A percentile compares a stretch with the other conserved stretches of the same genome.
These are phyloP conservation scores for Colletotrichum somersetense DNA, from an alignment of 2,329 filamentous ascomycete species.

Conservation along the genomic window DNA sequence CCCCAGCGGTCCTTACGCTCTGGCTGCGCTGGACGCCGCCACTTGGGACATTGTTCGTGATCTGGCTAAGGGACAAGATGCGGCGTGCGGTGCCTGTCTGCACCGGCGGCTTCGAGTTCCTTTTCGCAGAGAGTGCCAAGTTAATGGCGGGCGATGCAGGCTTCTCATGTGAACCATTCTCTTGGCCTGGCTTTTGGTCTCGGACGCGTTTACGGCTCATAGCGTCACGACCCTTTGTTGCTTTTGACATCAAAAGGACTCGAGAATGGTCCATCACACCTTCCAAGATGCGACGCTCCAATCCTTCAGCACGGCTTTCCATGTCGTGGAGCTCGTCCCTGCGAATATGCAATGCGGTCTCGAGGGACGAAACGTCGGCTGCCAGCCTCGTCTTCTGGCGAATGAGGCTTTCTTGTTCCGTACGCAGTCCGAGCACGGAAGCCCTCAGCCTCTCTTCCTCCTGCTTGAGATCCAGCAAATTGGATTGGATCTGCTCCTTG, in stretches of 20 bases:
- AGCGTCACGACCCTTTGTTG: slow-evolving; percentile 63
- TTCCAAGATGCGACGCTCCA: slow-evolving; percentile 93
- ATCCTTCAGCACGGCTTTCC: slow-evolving; percentile 86
- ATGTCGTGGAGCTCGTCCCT: slow-evolving; percentile 92
- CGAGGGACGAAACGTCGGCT: slow-evolving; percentile 89
- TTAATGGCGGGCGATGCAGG: slow-evolving; percentile 56
- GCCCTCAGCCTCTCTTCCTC: slow-evolving; percentile 68
- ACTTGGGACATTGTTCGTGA: slow-evolving; percentile 78
- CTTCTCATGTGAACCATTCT: slow-evolving; percentile 43
- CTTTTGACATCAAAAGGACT: slow-evolving; percentile 83
- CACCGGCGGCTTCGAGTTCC: slow-evolving; percentile 60
- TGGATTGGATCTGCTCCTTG: slow-evolving; percentile 71
- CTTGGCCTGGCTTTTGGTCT: slow-evolving; percentile 57
- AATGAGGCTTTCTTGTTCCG: slow-evolving; percentile 80
- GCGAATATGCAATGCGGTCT: slow-evolving; percentile 89
- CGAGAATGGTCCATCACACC: slow-evolving; percentile 97
- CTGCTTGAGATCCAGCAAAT: slow-evolving; percentile 62
- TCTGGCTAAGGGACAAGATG: slow-evolving; percentile 92
- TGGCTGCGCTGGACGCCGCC: slow-evolving; percentile 81
- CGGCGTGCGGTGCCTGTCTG: slow-evolving; percentile 74
- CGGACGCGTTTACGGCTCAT: slow-evolving; percentile 71
- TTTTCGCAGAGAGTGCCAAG: slow-evolving; percentile 67
- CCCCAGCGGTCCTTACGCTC: slow-evolving; percentile 75
- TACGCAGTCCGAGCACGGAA: slow-evolving; percentile 69
- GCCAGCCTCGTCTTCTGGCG: slow-evolving; percentile 84